Percentiles rank a stretch among this genome's conserved stretches.
Evolutionary conservation across 108 stramenopile species (phyloP).

Genomic region (Cylindrotheca closterium): DNA sequence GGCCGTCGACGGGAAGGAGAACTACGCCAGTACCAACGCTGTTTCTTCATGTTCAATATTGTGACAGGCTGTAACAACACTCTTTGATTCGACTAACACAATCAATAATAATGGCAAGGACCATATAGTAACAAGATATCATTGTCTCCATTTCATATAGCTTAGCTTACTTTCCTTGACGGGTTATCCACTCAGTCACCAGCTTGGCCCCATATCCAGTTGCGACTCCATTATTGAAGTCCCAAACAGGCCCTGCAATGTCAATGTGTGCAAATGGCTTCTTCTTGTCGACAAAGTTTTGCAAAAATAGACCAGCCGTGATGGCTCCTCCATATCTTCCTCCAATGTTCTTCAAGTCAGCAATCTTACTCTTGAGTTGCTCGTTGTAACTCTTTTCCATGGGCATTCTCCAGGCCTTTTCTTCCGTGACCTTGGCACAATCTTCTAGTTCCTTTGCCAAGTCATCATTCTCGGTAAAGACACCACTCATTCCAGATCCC

Average conservation of each 20-base stretch:
- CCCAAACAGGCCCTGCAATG: constrained; percentile 89
- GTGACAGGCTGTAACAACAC: no score
- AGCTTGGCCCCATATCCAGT: constrained; percentile 95
- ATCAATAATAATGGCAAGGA: no score
- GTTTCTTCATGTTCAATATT: no score
- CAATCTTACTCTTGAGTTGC: constrained; percentile 81
- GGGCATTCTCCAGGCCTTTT: constrained; percentile 92
- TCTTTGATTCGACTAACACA: no score
- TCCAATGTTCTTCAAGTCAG: constrained; percentile 85
- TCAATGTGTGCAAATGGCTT: constrained; percentile 65
- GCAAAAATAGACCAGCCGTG: constrained; percentile 86
- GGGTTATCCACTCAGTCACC: constrained; percentile 83
- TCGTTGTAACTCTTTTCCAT: constrained; percentile 80
- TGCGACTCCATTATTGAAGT: constrained; percentile 67
- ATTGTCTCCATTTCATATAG: no score
- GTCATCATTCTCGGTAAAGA: constrained; percentile 88
- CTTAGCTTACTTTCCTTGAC: constrained; percentile 46
- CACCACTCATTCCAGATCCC: constrained; percentile 71
- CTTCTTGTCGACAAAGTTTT: constrained; percentile 88
- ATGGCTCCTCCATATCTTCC: constrained; percentile 85
- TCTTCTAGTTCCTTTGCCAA: constrained; percentile 82
- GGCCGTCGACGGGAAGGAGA: no score
- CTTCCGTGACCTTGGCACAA: constrained; percentile 77
- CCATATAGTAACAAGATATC: no score
- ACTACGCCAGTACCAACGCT: no score